These are phyloP conservation scores for Kazachstania psychrophila DNA, from an alignment of 805 yeast species.

Conservation along the genomic window DNA sequence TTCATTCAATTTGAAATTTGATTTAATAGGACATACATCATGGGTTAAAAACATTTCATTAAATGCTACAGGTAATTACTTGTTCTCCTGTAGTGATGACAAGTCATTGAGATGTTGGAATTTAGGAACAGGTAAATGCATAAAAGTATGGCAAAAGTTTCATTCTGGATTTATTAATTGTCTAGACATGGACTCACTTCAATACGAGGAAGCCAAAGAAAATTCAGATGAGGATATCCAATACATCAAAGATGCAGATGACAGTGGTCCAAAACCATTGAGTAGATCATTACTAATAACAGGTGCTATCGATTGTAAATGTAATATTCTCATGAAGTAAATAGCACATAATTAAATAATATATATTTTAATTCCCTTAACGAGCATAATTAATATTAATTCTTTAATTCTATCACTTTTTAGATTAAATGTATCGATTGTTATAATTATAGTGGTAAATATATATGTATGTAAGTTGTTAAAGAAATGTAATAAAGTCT, in stretches of 20 bases:
- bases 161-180: constrained; percentile 75
- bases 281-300: constrained; percentile 18
- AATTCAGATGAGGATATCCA: constrained; percentile 5
- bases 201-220: constrained; percentile 7
- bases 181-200: constrained; percentile 29
- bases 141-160: constrained; percentile 41
- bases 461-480: no score
- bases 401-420: no score
- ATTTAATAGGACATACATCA: constrained; percentile 66
- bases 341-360: no score
- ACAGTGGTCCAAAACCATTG: no score
- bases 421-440: no score
- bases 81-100: constrained; percentile 73
- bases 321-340: constrained; percentile 14
- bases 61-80: constrained; percentile 66
- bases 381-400: no score
- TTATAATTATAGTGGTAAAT: no score
- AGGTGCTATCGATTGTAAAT: constrained; percentile 18
- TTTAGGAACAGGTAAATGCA: constrained; percentile 39
- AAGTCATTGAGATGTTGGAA: constrained; percentile 74
- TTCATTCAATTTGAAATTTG: constrained; percentile 50
- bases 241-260: no score
- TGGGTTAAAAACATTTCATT: constrained; percentile 62
- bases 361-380: no score
- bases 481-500: no score